phyloP scores from a whole-genome alignment of 208 protist genomes.

The Acanthamoeba lenticulata region DNA sequence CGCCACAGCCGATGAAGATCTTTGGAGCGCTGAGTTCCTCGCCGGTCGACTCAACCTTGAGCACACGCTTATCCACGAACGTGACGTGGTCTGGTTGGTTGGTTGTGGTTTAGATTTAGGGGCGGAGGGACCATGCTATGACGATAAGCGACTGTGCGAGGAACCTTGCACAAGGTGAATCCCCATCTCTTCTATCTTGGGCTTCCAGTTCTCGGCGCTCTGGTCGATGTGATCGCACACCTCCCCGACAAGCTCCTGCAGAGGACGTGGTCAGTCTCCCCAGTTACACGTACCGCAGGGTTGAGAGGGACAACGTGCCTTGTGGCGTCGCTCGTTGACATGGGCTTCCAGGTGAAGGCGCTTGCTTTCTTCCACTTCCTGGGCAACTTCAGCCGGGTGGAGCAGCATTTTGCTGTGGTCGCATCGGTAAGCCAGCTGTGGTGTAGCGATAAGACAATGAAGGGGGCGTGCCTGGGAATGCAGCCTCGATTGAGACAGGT shows the following conservation, averaged over 20 bases:
- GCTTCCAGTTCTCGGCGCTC: neutral
- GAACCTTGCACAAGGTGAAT: slow-evolving; percentile 30
- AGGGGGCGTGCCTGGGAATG: slow-evolving; percentile 62
- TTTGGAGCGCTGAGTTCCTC: slow-evolving; percentile 54
- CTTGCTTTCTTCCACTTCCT: slow-evolving; percentile 47
- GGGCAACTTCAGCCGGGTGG: slow-evolving; percentile 66
- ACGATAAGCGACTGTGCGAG: too few species aligned
- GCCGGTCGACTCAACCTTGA: neutral
- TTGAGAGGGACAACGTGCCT: neutral
- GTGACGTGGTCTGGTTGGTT: neutral
- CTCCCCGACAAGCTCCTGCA: slow-evolving; percentile 55
- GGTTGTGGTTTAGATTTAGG: too few species aligned
- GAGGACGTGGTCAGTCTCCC: too few species aligned
- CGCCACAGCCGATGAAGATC: slow-evolving; percentile 68
- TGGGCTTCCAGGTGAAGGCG: neutral
- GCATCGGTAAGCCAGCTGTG: neutral
- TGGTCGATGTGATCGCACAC: neutral
- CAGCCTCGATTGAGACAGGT: slow-evolving; percentile 78
- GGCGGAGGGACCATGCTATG: too few species aligned
- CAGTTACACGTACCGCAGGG: too few species aligned
- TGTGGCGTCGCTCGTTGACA: neutral
- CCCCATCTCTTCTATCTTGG: neutral
- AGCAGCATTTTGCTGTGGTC: slow-evolving; percentile 57
- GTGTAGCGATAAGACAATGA: neutral
- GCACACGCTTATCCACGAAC: slow-evolving; percentile 67